Base-by-base conservation (phyloP, 352 stramenopile genomes). In the Globisporangium canariense region DNA sequence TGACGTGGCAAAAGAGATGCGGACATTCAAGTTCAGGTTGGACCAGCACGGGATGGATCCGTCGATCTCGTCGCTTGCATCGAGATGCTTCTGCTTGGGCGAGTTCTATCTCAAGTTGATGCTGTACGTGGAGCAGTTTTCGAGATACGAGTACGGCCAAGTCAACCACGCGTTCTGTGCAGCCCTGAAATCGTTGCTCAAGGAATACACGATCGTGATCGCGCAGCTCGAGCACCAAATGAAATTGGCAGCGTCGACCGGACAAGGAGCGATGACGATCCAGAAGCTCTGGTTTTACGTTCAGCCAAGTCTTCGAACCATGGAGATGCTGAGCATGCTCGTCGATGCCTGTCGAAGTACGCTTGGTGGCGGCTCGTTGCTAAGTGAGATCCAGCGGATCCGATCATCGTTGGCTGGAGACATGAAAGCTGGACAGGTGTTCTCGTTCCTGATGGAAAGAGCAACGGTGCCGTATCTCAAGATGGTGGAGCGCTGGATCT, bases 121-220 rank as follows among this genome's bases (percentile, higher is more conserved):
- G 18, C 60, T 89, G 11, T 96, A 93, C 54, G 78, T 96, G 30
- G 88, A 96, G 56, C 78, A 90, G 36, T 90, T 83, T 55, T 89
- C 83, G 36, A 74, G 89, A 25, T 93, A 96, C 62, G 95, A 98
- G 72, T 97, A 96, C 66, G 96, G 96, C 0, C 84, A 94, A 75
- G 91, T 98, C 11, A 97, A 92, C 43, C 96, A 98, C 72, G 91
- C 94, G 9, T 89, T 99, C 55, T 97, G 90, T 46, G 95, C 96
- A 34, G 91, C 89, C 11, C 73, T 98, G 10, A 97, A 98, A 65
- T 73, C 81, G 6, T 71, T 98, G 14, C 57, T 98, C 40, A 91
- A 96, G 63, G 93, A 99, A 65, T 98, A 98, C 74, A 88, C 90
- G 47, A 87, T 93, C 41, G 96, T 98, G 70, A 83, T 98, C 34